phyloP scores from a whole-genome alignment of 352 stramenopile species.

The Phytopythium delawarense region DNA sequence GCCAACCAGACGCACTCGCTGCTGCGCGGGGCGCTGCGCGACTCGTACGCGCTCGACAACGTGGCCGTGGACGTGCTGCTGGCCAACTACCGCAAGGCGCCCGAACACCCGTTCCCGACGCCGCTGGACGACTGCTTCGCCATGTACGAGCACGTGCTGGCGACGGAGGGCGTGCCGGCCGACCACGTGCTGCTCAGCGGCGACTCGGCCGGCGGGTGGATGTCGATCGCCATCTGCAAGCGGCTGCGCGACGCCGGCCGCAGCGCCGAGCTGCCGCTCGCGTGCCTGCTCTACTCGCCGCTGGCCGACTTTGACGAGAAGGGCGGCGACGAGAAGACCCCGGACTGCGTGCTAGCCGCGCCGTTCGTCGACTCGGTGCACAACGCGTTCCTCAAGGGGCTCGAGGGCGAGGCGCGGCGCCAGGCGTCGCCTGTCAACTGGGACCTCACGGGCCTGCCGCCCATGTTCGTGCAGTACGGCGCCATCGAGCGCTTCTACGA shows the following conservation, averaged over 20 bases:
- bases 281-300: conserved; percentile 20
- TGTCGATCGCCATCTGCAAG: conserved; percentile 29
- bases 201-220: conserved; percentile 42
- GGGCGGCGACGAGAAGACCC: conserved; percentile 17
- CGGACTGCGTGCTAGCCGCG: conserved; percentile 17
- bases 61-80: conserved; percentile 37
- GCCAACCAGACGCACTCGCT: conserved; percentile 19
- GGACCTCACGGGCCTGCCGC: conserved; percentile 23
- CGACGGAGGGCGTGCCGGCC: conserved; percentile 15
- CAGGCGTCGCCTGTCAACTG: conserved; percentile 30
- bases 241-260: conserved; percentile 18
- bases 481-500: conserved; percentile 23
- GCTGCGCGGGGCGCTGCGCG: conserved; percentile 17
- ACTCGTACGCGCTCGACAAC: conserved; percentile 11
- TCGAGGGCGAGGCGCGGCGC: conserved; percentile 12
- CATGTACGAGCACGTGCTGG: conserved; percentile 39
- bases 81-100: conserved; percentile 53
- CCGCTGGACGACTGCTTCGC: conserved; percentile 32
- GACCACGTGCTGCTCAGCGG: conserved; percentile 32
- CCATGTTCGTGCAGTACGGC: conserved; percentile 31
- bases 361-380: conserved; percentile 21
- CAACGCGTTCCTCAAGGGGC: conserved; percentile 10
- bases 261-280: conserved; percentile 13
- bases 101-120: conserved; percentile 30
- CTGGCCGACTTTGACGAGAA: conserved; percentile 13